A percentile compares a stretch with the other conserved stretches of the same genome.
Evolutionary conservation across 345 rosid genomes (phyloP).

Genomic region (Conringia planisiliqua): DNA sequence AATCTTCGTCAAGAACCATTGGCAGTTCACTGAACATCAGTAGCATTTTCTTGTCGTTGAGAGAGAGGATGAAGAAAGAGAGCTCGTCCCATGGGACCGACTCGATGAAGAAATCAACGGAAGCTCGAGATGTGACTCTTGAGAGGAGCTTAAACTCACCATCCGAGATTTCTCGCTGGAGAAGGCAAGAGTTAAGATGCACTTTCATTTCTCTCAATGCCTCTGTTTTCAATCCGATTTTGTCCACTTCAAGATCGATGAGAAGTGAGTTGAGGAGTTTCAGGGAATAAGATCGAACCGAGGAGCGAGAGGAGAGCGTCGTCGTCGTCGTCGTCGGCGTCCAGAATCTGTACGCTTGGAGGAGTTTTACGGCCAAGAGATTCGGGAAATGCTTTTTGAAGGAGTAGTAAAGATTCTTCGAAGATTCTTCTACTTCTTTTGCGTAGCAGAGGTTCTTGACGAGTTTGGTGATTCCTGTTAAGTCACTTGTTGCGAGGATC

Average conservation of each 20-base stretch:
- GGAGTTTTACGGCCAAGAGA: not conserved
- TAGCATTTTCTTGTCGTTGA: not conserved
- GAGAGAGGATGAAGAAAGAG: not conserved
- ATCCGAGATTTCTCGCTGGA: not conserved
- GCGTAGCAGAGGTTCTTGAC: constrained; percentile 11
- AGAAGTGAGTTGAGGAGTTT: constrained; percentile 5
- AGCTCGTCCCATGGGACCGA: constrained; percentile 17
- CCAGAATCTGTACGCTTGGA: not conserved
- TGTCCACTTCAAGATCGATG: not conserved
- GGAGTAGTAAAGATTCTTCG: not conserved
- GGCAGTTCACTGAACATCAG: constrained; percentile 15
- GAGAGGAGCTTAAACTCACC: constrained; percentile 13
- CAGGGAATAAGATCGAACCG: not conserved
- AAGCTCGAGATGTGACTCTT: constrained; percentile 6
- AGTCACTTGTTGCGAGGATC: constrained; percentile 5
- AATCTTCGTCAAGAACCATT: constrained; percentile 4
- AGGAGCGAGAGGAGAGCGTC: not conserved
- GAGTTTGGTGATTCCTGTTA: not conserved
- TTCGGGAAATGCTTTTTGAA: constrained; percentile 12
- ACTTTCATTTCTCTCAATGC: not conserved
- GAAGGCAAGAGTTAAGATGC: not conserved
- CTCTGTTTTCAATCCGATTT: not conserved
- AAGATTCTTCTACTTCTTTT: constrained; percentile 10
- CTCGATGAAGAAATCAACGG: constrained; percentile 7
- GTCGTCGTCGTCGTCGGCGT: not conserved